Evolutionary conservation across 2,329 filamentous ascomycete genomes (phyloP), one percentile per base, ranked within the genome.

Genomic region (Passalora sequoiae): DNA sequence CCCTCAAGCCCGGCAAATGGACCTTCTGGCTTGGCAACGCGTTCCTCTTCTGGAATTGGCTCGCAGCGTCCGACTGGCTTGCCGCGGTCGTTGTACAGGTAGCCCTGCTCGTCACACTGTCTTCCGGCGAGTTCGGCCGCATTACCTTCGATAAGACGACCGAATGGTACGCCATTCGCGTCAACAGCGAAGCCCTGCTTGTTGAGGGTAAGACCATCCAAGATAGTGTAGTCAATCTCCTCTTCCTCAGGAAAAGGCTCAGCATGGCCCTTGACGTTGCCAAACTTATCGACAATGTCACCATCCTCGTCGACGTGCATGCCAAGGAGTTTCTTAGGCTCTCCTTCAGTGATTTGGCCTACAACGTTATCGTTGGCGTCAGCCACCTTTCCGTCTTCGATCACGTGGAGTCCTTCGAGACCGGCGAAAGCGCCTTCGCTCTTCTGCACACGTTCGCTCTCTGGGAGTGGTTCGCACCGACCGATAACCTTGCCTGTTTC

Each of bases 301-400:
- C 78, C 78, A 56, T 81, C 78, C 51, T 80, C 76, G 50, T 81
- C 78, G 31, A 81, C 77, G 33, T 72, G 67, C 43, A 77, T 69
- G 36, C 78, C 77, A 40, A 79, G 63, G 20, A 81, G 70, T 46
- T 77, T 76, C 68, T 79, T 78, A 9, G 74, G 60, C 47, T 81
- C 77, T 35, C 77, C 77, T 53, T 81, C 75, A 13, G 75, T 66
- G 29, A 81, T 69, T 40, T 69, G 61, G 37, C 77, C 77, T 16
- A 73, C 69, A 17, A 84, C 73, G 49, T 85, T 80, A 21, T 84
- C 86, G 74, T 94, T 74, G 75, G 82, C 64, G 78, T 96, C 75
- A 72, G 94, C 75, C 33, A 86, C 71, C 48, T 79, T 83, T 40
- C 83, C 83, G 29, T 84, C 81, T 64, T 83, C 84, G 61, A 74